Base-by-base conservation (phyloP, 2,329 filamentous ascomycete genomes). In the Drechslerella dactyloides region DNA sequence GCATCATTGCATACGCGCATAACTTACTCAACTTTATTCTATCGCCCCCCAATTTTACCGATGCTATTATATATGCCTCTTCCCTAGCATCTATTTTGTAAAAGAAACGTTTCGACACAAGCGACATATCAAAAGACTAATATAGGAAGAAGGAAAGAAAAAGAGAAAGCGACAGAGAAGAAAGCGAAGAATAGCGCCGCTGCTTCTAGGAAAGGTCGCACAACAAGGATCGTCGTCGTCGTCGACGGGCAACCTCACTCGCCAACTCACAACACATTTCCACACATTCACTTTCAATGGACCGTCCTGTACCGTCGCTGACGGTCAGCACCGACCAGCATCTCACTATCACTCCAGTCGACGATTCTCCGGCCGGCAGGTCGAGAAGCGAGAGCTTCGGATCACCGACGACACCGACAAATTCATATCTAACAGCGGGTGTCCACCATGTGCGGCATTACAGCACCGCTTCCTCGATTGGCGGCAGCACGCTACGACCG, bases 301-400 rank as follows among this genome's bases (percentile, higher is more conserved):
- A 72, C 44, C 52, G 27, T 7, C 4, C 19, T 19, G 68, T 72
- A 24, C 68, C 68, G 50, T 72, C 68, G 19, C 57, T 72, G 51
- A 72, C 68, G 50, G 68, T 72, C 21, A 72, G 60, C 56, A 72
- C 68, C 17, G 60, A 72, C 60, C 68, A 72, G 52, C 60, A 72
- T 56, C 60, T 72, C 44, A 65, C 68, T 56, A 57, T 72, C 52
- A 52, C 66, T 24, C 60, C 66, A 1, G 48, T 37, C 13, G 42
- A 60, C 17, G 37, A 40, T 52, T 64, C 60, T 56, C 55, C 60
- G 21, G 46, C 48, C 6, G 59, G 60, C 4, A 55, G 68, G 24
- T 72, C 68, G n/a, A 65, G 68, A 46, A 72, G 68, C 24, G 68
- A 72, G 42, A 72, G 68, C 21, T 60, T 72, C 52, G 68, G 68